Conservation (phyloP, 805 yeast genomes). For the Candida hungchunana region DNA sequence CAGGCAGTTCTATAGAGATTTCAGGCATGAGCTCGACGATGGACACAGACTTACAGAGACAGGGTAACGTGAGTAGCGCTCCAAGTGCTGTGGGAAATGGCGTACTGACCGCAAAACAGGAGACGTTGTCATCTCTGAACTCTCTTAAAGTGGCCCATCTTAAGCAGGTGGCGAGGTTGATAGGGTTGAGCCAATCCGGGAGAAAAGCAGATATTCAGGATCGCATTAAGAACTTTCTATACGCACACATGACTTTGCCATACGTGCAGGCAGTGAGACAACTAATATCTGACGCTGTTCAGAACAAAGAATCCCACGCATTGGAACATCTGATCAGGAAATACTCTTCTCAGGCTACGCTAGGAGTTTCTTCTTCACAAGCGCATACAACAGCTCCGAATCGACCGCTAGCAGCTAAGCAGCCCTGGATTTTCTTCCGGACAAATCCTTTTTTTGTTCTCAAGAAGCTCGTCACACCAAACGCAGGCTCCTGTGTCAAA, state of each 20-base stretch:
- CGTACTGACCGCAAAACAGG: background rate
- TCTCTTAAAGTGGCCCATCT: slow-evolving; percentile 44
- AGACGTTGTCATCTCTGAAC: slow-evolving; percentile 19
- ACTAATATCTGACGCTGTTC: slow-evolving; percentile 35
- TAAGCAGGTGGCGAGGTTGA: slow-evolving; percentile 46
- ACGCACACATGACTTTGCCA: too few species aligned
- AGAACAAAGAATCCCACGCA: slow-evolving; percentile 35
- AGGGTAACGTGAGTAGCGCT: too few species aligned
- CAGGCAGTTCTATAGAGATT: too few species aligned
- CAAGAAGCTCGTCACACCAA: slow-evolving; percentile 41
- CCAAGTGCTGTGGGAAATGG: too few species aligned
- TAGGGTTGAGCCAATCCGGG: slow-evolving; percentile 50
- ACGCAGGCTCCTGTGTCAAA: slow-evolving; percentile 41
- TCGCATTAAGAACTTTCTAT: slow-evolving; percentile 45
- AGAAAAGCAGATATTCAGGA: slow-evolving; percentile 58
- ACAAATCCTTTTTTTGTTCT: slow-evolving; percentile 54
- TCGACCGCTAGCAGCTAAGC: slow-evolving; percentile 7
- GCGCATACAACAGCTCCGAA: too few species aligned
- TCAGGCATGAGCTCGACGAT: too few species aligned
- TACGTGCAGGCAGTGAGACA: slow-evolving; percentile 41
- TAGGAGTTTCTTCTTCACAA: too few species aligned
- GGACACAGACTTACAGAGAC: too few species aligned
- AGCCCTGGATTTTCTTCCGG: slow-evolving; percentile 45
- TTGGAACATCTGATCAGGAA: slow-evolving; percentile 28
- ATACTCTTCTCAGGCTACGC: background rate